These are phyloP conservation scores for Tulasnella calospora DNA, from an alignment of 768 basidiomycete species.

Conservation along the genomic window DNA sequence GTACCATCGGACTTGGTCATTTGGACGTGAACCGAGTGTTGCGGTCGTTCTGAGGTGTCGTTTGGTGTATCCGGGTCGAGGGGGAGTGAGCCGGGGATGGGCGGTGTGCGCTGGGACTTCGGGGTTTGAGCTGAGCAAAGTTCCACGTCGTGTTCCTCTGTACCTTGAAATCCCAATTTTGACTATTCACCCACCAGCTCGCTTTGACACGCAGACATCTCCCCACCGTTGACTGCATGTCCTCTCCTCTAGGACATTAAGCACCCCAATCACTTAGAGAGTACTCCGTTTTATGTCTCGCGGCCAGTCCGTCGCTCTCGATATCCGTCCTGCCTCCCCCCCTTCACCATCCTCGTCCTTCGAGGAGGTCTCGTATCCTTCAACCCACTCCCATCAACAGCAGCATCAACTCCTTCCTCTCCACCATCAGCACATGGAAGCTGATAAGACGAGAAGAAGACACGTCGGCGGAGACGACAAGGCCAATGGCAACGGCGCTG, in stretches of 20 bases:
- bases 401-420: constrained; percentile 44
- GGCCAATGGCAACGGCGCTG: constrained; percentile 16
- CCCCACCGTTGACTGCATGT: constrained; percentile 1
- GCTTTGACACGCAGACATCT: neutral
- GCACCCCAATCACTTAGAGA: neutral
- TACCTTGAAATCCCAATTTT: constrained; percentile 18
- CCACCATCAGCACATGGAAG: constrained; percentile 46
- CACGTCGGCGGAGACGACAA: constrained; percentile 36
- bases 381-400: constrained; percentile 9
- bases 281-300: constrained; percentile 2
- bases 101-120: neutral
- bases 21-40: neutral
- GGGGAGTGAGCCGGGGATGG: neutral
- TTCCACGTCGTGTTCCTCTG: constrained; percentile 13
- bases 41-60: neutral
- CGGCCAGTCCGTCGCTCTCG: constrained; percentile 16
- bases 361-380: constrained; percentile 29
- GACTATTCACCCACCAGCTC: constrained; percentile 3
- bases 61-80: neutral
- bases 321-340: constrained; percentile 17
- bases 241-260: constrained; percentile 1
- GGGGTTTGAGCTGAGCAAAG: neutral
- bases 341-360: constrained; percentile 30
- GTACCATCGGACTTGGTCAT: neutral
- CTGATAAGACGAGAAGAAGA: constrained; percentile 48